Evolutionary conservation across 192 early-diverging fungal species (phyloP), one percentile per base, ranked within the genome.

Genomic region (Coemansia sp.): DNA sequence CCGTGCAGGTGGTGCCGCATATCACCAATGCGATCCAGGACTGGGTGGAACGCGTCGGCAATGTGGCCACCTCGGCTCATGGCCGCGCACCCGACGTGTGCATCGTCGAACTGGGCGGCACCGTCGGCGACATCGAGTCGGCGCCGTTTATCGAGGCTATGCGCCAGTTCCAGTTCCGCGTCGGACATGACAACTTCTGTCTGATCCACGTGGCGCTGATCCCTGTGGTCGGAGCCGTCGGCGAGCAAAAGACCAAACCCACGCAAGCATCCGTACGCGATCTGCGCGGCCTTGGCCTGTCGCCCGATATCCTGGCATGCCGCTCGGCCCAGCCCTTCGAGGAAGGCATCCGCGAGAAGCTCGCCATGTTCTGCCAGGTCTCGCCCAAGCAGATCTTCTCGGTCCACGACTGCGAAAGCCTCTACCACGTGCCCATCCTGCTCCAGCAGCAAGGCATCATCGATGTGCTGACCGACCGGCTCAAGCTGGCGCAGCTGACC

Each of bases 291-390:
- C 85, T 96, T 47, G 97, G 97, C 56, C 84, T 99, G 40, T 87
- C 89, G 19, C 96, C 97, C 6, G 97, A 99, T 65, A 79, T 99
- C 73, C 92, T 98, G 77, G 97, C 96, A 25, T 99, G 97, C 83
- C 89, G 97, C 63, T 90, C 87, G 57, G 86, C 88, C 37, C 89
- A 88, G 50, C 91, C 88, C 34, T 82, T 99, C 48, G 92, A 92
- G 42, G 83, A 85, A 6, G 89, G 88, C 57, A 92, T 98, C 68
- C 83, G 85, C 50, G 77, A 82, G 66, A 99, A 99, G 84, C 94
- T 99, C 61, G 89, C 93, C 81, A 97, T 98, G 94, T 99, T 96
- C 86, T 98, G 96, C 69, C 97, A 97, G 72, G 97, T 99, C n/a
- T 86, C 87, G 53, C 87, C 88, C 65, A 85, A 94, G 56, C 90